These are phyloP conservation scores for Microbotryum lychnidis-dioicae DNA, from an alignment of 1,284 basidiomycete genomes.

Conservation along the genomic window DNA sequence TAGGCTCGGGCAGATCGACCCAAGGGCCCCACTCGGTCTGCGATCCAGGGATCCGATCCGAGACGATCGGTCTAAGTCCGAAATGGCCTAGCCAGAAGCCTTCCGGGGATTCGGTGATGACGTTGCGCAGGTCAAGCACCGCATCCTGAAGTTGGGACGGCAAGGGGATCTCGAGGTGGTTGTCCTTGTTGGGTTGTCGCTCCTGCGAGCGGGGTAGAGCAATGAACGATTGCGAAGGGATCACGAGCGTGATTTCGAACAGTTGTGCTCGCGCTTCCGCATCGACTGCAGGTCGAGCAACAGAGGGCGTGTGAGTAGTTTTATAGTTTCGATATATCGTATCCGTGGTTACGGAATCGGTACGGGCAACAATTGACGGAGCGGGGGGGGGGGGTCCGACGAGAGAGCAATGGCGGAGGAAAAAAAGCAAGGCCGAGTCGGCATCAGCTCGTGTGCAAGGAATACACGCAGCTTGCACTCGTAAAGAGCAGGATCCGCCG, in stretches of 20 bases:
- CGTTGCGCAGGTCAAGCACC: slow-evolving; percentile 33
- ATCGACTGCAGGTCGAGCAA: background rate
- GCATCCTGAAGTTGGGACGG: slow-evolving; percentile 24
- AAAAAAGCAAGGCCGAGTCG: no score
- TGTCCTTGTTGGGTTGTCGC: slow-evolving; percentile 7
- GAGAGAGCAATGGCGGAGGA: no score
- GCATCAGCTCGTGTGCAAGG: no score
- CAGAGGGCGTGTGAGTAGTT: background rate
- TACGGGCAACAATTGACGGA: no score
- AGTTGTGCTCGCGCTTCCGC: background rate
- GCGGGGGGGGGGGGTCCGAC: no score
- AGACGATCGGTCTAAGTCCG: slow-evolving; percentile 30
- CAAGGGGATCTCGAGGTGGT: slow-evolving; percentile 22
- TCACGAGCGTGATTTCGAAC: slow-evolving; percentile 20
- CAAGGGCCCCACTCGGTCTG: slow-evolving; percentile 6
- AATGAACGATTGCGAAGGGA: slow-evolving; percentile 24
- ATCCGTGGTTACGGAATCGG: no score
- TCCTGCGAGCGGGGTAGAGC: slow-evolving; percentile 1
- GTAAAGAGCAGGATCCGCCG: no score
- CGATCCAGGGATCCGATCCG: slow-evolving; percentile 15
- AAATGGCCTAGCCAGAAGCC: slow-evolving; percentile 38
- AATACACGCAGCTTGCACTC: no score
- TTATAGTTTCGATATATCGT: no score
- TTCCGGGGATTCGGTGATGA: slow-evolving; percentile 35
- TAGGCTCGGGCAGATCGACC: background rate